Base-by-base conservation (phyloP, 306 rosid species). In the Pterocarpus macrocarpus region DNA sequence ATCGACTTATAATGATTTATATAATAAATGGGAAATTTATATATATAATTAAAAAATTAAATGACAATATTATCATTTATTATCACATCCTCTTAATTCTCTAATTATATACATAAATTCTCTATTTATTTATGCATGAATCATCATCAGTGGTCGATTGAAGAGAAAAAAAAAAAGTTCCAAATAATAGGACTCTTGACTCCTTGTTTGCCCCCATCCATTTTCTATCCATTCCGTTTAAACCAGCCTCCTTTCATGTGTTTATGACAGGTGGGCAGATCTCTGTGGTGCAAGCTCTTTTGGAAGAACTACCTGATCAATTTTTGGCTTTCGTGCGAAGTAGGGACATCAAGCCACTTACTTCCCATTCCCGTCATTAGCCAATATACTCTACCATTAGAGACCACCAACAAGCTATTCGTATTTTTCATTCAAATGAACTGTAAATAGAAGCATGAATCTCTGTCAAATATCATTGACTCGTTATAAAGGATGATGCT, bases 301-400 rank as follows among this genome's bases (percentile, higher is more conserved):
- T 95, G 73, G 97, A 92, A 80, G 99, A 95, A 88, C 78, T 95
- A 64, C 99, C 97, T 1, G 85, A 78, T 17, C 97, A 95, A 75
- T 93, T 95, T 56, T 86, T 95, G 86, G 83, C 80, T 61, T 89
- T 89, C 86, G 79, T 95, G 97, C 84, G 85, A 4, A 49, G 85
- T 67, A 90, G 94, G 73, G 92, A 89, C 63, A 87, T 86, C 69
- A 85, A 79, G 82, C 95, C 94, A 6, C 35, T 14, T 77, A 62
- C 53, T 81, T 63, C 74, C 66, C 62, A 22, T 41, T 70, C 28
- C 13, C 32, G 75, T n/a, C 78, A 39, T 75, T 30, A 64, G 70
- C 53, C 79, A 30, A 3, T 50, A 64, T 58, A 64, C 15, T 15
- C n/a, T n/a, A n/a, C n/a, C n/a, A n/a, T 10, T 36, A 2, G 2